Evolutionary conservation across 441 rosid genomes (phyloP).

Genomic region (Hura crepitans): DNA sequence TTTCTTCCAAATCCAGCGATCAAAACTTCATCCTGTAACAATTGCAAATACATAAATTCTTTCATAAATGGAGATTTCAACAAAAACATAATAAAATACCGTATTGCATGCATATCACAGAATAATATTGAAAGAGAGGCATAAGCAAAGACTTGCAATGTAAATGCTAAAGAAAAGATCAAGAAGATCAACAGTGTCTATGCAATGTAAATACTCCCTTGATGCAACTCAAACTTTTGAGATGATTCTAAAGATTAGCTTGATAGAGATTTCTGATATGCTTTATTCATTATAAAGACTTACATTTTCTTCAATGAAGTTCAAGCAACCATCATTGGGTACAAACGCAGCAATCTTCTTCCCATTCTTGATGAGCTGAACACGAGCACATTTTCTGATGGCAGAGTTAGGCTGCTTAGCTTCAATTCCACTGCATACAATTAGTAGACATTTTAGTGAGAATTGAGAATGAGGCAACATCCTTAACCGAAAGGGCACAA

Average conservation of each 20-base stretch:
- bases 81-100: background rate
- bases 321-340: conserved; percentile 73
- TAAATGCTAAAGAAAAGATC: too few relatives aligned
- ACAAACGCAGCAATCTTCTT: conserved; percentile 80
- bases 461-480: background rate
- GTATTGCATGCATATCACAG: background rate
- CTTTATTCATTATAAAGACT: conserved; percentile 14
- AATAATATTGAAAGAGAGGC: background rate
- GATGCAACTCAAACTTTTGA: background rate
- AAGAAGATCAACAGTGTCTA: too few relatives aligned
- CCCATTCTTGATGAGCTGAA: conserved; percentile 63
- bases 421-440: conserved; percentile 54
- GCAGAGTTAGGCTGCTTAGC: conserved; percentile 84
- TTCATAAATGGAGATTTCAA: background rate
- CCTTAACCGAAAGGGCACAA: background rate
- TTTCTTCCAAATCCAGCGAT: conserved; percentile 75
- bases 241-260: too few relatives aligned
- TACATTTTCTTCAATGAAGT: conserved; percentile 66
- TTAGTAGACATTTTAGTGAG: background rate
- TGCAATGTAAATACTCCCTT: too few relatives aligned
- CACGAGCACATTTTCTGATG: conserved; percentile 67
- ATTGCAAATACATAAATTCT: background rate
- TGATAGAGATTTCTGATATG: background rate
- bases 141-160: background rate
- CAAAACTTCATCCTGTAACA: conserved; percentile 60